Evolutionary conservation across 1,139 yeast genomes (phyloP).

Genomic region (Dujonia santamariae): DNA sequence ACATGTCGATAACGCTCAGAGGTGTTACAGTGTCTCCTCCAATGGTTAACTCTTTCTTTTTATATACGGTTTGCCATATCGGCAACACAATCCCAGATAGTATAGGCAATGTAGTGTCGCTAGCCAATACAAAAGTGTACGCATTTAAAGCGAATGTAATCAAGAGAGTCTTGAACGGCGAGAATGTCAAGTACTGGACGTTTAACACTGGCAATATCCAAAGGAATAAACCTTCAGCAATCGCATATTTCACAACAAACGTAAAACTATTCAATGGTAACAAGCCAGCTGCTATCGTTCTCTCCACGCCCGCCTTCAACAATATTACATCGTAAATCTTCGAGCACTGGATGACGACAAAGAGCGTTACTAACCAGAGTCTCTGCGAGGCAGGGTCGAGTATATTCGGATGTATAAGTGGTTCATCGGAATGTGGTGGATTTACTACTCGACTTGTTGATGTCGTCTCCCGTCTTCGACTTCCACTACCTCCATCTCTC

Average conservation of each 20-base stretch:
- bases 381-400: slow-evolving; percentile 86
- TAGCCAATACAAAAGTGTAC: slow-evolving; percentile 41
- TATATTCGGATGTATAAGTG: slow-evolving; percentile 52
- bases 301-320: slow-evolving; percentile 33
- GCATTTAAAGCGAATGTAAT: slow-evolving; percentile 33
- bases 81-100: slow-evolving; percentile 33
- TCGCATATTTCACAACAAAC: slow-evolving; percentile 66
- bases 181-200: slow-evolving; percentile 68
- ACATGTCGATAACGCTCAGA: slow-evolving; percentile 51
- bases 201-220: slow-evolving; percentile 70
- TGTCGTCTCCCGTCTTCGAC: background rate
- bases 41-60: slow-evolving; percentile 62
- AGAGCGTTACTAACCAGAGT: slow-evolving; percentile 59
- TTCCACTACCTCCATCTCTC: slow-evolving; percentile 1
- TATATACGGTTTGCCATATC: slow-evolving; percentile 46
- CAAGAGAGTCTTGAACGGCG: slow-evolving; percentile 51
- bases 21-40: slow-evolving; percentile 53
- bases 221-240: slow-evolving; percentile 68
- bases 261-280: slow-evolving; percentile 46
- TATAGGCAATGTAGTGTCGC: slow-evolving; percentile 35
- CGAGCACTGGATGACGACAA: slow-evolving; percentile 73
- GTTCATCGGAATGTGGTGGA: slow-evolving; percentile 12
- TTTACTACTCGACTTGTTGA: background rate
- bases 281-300: slow-evolving; percentile 11
- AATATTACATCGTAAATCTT: slow-evolving; percentile 69